These are phyloP conservation scores for Eutrema heterophyllum DNA, from an alignment of 345 rosid genomes.

Conservation along the genomic window DNA sequence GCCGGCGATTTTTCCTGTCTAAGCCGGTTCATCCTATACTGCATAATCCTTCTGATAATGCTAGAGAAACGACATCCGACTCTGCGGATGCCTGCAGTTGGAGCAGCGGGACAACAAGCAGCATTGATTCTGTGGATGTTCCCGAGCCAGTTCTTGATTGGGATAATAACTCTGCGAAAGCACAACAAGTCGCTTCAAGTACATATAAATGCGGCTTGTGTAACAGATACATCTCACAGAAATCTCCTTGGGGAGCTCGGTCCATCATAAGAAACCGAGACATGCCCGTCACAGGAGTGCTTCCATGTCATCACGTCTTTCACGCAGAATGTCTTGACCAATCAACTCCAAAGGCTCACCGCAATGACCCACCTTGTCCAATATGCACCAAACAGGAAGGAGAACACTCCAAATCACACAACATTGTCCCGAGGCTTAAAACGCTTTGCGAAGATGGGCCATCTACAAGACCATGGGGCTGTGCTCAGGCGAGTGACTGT, in stretches of 20 bases:
- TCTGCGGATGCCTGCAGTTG: conserved; percentile 48
- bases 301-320: conserved; percentile 80
- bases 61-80: conserved; percentile 48
- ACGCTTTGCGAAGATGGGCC: conserved; percentile 47
- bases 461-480: conserved; percentile 58
- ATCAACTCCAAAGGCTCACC: conserved; percentile 64
- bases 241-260: conserved; percentile 83
- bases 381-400: conserved; percentile 48
- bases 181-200: conserved; percentile 58
- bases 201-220: conserved; percentile 68
- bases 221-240: conserved; percentile 53
- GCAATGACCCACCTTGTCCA: conserved; percentile 81
- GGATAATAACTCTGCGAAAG: conserved; percentile 59
- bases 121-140: conserved; percentile 47
- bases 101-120: conserved; percentile 46
- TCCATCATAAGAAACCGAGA: conserved; percentile 67
- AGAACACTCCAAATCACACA: conserved; percentile 39
- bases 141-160: conserved; percentile 60
- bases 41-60: conserved; percentile 50
- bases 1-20: conserved; percentile 54
- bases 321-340: conserved; percentile 96
- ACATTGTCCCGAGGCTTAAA: conserved; percentile 40
- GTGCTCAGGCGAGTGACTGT: conserved; percentile 52
- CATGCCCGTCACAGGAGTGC: conserved; percentile 81
- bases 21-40: conserved; percentile 66